Conservation (phyloP, 2,329 filamentous ascomycete species). For the Colletotrichum ledebouriae region DNA sequence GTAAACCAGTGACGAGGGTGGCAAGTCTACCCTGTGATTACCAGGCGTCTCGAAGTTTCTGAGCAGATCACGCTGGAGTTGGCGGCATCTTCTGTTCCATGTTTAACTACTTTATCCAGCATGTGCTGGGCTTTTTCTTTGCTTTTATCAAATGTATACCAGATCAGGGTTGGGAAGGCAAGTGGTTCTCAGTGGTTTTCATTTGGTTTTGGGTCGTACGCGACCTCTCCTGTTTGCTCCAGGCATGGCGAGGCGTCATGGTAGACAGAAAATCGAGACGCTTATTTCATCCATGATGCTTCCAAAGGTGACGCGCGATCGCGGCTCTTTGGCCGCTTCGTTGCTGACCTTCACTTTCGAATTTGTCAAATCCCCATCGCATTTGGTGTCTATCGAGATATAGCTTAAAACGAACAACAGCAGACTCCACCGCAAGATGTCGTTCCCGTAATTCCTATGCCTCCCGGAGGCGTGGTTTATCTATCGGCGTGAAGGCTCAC, state of each 20-base stretch:
- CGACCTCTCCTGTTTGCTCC: constrained; percentile 24
- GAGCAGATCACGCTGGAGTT: constrained; percentile 7
- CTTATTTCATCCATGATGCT: not conserved
- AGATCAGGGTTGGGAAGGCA: constrained; percentile 24
- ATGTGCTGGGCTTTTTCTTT: not conserved
- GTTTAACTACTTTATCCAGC: constrained; percentile 33
- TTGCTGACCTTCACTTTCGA: no score
- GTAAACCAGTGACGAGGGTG: constrained; percentile 60
- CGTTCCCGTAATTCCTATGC: no score
- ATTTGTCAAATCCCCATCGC: no score
- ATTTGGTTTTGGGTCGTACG: constrained; percentile 14
- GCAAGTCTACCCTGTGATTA: no score
- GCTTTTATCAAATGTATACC: constrained; percentile 37
- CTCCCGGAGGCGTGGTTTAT: no score
- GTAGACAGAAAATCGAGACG: constrained; percentile 30
- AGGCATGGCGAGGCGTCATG: constrained; percentile 38
- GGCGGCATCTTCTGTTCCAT: constrained; percentile 27
- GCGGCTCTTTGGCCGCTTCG: no score
- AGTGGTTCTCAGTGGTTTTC: constrained; percentile 1
- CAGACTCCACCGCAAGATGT: no score
- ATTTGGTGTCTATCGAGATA: no score
- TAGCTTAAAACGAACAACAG: no score
- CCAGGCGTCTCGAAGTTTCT: not conserved
- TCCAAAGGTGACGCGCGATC: not conserved
- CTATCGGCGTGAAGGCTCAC: no score